Percentiles rank a stretch among this genome's conserved stretches.
phyloP scores from a whole-genome alignment of 208 protist species.

The Leptomonas seymouri region DNA sequence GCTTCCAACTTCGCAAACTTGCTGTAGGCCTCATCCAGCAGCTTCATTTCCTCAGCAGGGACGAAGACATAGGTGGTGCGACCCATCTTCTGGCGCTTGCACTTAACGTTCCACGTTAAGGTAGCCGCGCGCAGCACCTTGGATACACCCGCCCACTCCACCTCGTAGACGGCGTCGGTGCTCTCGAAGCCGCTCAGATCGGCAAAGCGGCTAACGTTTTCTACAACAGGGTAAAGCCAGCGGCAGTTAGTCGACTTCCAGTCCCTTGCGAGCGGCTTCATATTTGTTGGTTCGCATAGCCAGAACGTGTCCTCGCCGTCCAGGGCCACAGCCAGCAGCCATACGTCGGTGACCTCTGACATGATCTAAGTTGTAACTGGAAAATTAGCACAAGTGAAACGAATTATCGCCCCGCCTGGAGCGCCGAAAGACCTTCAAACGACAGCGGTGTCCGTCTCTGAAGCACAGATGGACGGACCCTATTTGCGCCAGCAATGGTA shows the following conservation, averaged over 20 bases:
- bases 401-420: too few relatives aligned
- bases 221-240: constrained; percentile 81
- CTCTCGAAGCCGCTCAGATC: constrained; percentile 50
- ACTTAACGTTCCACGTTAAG: constrained; percentile 57
- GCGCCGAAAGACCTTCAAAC: too few relatives aligned
- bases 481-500: too few relatives aligned
- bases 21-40: constrained; percentile 64
- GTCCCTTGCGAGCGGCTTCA: constrained; percentile 44
- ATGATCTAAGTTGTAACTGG: constrained; percentile 5
- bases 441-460: too few relatives aligned
- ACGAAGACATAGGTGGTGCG: constrained; percentile 62
- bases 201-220: constrained; percentile 40
- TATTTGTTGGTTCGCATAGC: constrained; percentile 57
- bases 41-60: constrained; percentile 50
- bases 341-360: constrained; percentile 36
- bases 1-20: constrained; percentile 61
- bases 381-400: too few relatives aligned
- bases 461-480: too few relatives aligned
- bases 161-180: constrained; percentile 65
- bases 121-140: constrained; percentile 65
- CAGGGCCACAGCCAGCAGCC: constrained; percentile 79
- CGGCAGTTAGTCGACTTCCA: constrained; percentile 65
- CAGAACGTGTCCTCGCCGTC: constrained; percentile 80
- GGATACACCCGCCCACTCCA: constrained; percentile 45
- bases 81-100: constrained; percentile 45